phyloP scores from a whole-genome alignment of 2,329 filamentous ascomycete species.

The Diplodia sapinea region DNA sequence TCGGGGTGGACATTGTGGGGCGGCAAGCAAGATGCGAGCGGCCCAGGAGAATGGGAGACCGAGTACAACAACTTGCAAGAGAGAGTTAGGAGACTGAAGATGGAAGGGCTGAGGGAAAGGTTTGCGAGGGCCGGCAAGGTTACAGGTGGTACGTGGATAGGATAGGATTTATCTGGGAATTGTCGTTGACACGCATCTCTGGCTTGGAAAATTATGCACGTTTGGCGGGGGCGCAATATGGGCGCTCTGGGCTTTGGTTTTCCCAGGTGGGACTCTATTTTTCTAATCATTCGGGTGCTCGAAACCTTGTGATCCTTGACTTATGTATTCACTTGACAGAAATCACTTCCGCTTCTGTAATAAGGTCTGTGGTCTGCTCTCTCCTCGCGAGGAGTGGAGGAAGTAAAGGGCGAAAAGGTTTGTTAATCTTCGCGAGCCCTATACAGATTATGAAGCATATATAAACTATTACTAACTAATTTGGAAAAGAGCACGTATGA shows the following conservation, averaged over 20 bases:
- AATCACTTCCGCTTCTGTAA: neutral
- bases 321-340: neutral
- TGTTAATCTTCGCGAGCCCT: neutral
- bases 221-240: neutral
- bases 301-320: neutral
- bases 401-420: neutral
- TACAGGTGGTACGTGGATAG: conserved; percentile 9
- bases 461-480: neutral
- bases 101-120: conserved; percentile 16
- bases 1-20: neutral
- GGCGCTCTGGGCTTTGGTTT: neutral
- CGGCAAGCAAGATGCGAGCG: neutral
- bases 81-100: neutral
- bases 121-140: conserved; percentile 13
- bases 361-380: neutral
- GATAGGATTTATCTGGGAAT: neutral
- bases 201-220: neutral
- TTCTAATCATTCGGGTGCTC: no score
- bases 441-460: neutral
- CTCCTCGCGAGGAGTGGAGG: neutral
- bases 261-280: neutral
- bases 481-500: neutral
- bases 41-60: neutral
- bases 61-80: conserved; percentile 8
- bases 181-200: neutral